Evolutionary conservation across 805 yeast species (phyloP).

Genomic region (Candida rishiriensis): DNA sequence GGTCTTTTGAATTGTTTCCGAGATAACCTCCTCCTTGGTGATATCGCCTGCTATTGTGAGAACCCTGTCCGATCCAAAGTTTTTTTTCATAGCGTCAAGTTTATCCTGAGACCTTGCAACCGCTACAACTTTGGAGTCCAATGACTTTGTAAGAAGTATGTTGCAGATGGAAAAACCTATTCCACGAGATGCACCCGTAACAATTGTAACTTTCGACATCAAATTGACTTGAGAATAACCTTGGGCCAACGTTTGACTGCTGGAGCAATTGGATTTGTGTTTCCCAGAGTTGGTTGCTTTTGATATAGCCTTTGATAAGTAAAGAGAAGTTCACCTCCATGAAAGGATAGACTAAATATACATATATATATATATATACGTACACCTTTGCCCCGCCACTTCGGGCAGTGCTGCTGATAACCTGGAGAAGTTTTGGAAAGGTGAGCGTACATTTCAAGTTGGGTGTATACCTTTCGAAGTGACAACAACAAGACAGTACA

Average conservation of each 20-base stretch:
- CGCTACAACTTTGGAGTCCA: conserved; percentile 50
- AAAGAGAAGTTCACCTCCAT: no score
- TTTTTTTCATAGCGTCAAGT: conserved; percentile 30
- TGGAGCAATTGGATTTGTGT: neutral
- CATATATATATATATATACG: no score
- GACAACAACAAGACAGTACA: no score
- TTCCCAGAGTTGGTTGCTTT: no score
- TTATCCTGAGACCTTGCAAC: conserved; percentile 63
- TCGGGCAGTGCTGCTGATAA: no score
- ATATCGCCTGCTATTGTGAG: conserved; percentile 58
- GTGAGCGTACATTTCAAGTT: no score
- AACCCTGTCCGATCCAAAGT: conserved; percentile 47
- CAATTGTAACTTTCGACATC: conserved; percentile 32
- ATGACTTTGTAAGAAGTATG: conserved; percentile 34
- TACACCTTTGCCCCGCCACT: no score
- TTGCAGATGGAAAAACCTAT: conserved; percentile 77
- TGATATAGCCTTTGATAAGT: no score
- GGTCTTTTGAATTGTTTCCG: conserved; percentile 40
- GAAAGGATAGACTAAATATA: no score
- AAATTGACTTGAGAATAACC: neutral
- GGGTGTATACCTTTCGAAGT: no score
- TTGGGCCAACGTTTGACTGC: no score
- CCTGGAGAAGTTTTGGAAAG: no score
- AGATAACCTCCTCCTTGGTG: conserved; percentile 35
- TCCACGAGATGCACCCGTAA: conserved; percentile 71